Evolutionary conservation across 257 asterid species (phyloP).

Genomic region (Vinca minor): DNA sequence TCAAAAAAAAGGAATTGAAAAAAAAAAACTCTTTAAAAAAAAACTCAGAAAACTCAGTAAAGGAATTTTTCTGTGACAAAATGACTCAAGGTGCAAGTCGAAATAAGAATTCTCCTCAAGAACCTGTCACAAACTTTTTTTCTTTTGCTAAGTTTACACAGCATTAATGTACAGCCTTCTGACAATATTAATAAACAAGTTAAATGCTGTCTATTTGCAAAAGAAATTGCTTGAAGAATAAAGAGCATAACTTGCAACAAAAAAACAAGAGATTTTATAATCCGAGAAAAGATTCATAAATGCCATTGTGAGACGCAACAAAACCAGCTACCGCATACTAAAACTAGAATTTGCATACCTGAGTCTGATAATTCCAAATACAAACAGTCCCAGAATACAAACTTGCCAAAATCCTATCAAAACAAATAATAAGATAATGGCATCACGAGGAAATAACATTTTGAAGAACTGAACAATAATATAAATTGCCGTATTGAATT

Average conservation of each 20-base stretch:
- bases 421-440: slow-evolving; percentile 2
- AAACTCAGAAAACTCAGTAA: not conserved
- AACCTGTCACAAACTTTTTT: not conserved
- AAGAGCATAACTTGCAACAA: not conserved
- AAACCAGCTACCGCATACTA: too few relatives aligned
- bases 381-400: slow-evolving; percentile 83
- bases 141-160: too few relatives aligned
- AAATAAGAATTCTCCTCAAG: slow-evolving; percentile 2
- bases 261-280: not conserved
- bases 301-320: not conserved
- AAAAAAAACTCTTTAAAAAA: too few relatives aligned
- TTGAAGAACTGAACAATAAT: too few relatives aligned
- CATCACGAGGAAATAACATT: too few relatives aligned
- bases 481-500: too few relatives aligned
- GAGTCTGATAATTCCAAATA: slow-evolving; percentile 92
- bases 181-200: too few relatives aligned
- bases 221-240: not conserved
- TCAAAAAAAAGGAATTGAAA: too few relatives aligned
- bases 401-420: slow-evolving; percentile 78
- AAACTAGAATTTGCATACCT: slow-evolving; percentile 35
- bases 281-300: not conserved
- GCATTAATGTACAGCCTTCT: not conserved
- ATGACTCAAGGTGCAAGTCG: not conserved
- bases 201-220: too few relatives aligned
- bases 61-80: not conserved